Evolutionary conservation across 2,329 filamentous ascomycete genomes (phyloP).

Genomic region (Ophiostoma ulmi): DNA sequence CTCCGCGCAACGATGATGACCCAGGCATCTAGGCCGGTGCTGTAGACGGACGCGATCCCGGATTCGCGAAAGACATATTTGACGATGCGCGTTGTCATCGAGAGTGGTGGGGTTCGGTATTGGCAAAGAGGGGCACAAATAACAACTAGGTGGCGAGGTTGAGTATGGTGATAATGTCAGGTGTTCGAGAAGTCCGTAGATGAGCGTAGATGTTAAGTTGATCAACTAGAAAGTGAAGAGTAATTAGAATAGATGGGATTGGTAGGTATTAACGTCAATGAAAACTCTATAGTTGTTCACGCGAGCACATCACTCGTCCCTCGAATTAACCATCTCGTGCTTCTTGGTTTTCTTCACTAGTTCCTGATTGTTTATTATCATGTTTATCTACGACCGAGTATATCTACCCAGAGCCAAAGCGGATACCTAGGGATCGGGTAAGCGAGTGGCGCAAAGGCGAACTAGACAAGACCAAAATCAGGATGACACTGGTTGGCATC

Average conservation of each 20-base stretch:
- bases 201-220: background rate
- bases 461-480: slow-evolving; percentile 3
- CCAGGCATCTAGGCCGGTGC: slow-evolving; percentile 46
- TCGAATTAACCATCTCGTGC: background rate
- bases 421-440: background rate
- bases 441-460: background rate
- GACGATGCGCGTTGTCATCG: slow-evolving; percentile 23
- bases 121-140: background rate
- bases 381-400: background rate
- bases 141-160: background rate
- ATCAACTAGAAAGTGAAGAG: background rate
- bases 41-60: slow-evolving; percentile 44
- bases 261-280: background rate
- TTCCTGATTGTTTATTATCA: background rate
- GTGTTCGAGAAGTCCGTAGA: background rate
- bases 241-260: background rate
- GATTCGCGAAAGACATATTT: slow-evolving; percentile 40
- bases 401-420: slow-evolving; percentile 2
- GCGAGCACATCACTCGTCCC: background rate
- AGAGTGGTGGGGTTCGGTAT: background rate
- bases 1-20: slow-evolving; percentile 50
- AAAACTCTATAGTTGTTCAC: background rate
- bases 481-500: background rate
- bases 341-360: background rate
- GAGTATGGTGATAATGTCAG: background rate